These are phyloP conservation scores for Crithidia brevicula DNA, from an alignment of 208 protist species.

Conservation along the genomic window DNA sequence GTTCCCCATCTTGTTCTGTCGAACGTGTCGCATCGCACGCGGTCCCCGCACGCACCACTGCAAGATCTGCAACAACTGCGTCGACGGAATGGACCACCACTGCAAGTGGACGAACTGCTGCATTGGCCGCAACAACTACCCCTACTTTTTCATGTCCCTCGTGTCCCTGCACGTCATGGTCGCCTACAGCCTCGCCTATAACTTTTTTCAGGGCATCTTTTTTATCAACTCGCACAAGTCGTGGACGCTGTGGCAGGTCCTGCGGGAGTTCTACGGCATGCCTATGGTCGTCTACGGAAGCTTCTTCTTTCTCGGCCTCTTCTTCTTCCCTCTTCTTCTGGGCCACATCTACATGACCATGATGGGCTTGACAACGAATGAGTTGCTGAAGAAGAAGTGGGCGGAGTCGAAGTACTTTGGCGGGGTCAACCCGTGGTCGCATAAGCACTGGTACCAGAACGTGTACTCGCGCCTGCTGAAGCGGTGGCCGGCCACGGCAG, in stretches of 20 bases:
- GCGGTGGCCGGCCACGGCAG: constrained; percentile 16
- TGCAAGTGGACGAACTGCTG: constrained; percentile 71
- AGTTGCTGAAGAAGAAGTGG: constrained; percentile 44
- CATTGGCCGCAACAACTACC: constrained; percentile 68
- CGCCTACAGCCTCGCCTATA: constrained; percentile 45
- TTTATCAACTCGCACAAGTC: constrained; percentile 31
- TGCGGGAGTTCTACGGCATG: constrained; percentile 37
- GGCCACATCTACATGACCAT: constrained; percentile 46
- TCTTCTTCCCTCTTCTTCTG: constrained; percentile 41
- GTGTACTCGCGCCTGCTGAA: constrained; percentile 24
- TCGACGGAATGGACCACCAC: constrained; percentile 74
- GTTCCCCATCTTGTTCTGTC: constrained; percentile 52
- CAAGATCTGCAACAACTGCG: constrained; percentile 59
- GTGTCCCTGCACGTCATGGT: constrained; percentile 42
- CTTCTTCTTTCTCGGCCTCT: constrained; percentile 45
- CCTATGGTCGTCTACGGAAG: constrained; percentile 39
- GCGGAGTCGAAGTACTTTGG: constrained; percentile 37
- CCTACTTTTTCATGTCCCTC: constrained; percentile 50
- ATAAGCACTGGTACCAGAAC: constrained; percentile 35
- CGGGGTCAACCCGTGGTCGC: constrained; percentile 56
- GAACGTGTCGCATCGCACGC: constrained; percentile 54
- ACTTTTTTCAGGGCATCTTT: constrained; percentile 30
- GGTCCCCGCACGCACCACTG: constrained; percentile 69
- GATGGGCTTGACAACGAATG: constrained; percentile 48
- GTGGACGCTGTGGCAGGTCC: constrained; percentile 15